Percentiles rank a stretch among this genome's conserved stretches.
These are phyloP conservation scores for Parietaria judaica DNA, from an alignment of 306 rosid genomes.

Conservation along the genomic window DNA sequence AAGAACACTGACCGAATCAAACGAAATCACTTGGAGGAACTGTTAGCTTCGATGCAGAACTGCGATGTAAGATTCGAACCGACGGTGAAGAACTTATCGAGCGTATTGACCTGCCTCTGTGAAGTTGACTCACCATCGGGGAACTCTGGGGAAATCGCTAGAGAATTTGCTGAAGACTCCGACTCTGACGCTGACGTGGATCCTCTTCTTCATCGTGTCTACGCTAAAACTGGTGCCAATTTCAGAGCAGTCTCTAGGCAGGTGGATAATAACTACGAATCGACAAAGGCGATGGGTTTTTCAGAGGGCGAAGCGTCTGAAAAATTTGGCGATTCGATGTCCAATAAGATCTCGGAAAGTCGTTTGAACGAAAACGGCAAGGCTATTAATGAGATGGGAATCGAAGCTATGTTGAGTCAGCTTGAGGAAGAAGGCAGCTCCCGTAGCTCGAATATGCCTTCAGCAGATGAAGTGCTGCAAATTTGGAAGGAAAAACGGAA, in stretches of 20 bases:
- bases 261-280: constrained; percentile 13
- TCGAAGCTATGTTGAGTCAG: constrained; percentile 9
- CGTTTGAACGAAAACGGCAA: constrained; percentile 22
- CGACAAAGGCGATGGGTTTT: constrained; percentile 5
- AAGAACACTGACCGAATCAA: constrained; percentile 39
- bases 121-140: constrained; percentile 24
- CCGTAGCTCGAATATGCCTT: constrained; percentile 23
- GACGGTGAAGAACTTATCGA: constrained; percentile 54
- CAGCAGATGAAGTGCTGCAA: constrained; percentile 57
- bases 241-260: constrained; percentile 19
- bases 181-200: constrained; percentile 18
- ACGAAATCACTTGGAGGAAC: constrained; percentile 34
- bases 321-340: constrained; percentile 9
- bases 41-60: constrained; percentile 40
- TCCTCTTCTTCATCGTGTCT: constrained; percentile 18
- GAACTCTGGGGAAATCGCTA: constrained; percentile 25
- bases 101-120: constrained; percentile 45
- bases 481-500: constrained; percentile 66
- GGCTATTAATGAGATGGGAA: constrained; percentile 31
- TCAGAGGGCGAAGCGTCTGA: constrained; percentile 16
- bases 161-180: constrained; percentile 20
- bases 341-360: constrained; percentile 22
- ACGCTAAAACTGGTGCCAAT: constrained; percentile 16
- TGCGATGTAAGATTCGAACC: constrained; percentile 53
- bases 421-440: constrained; percentile 4